These are phyloP conservation scores for Centaurea solstitialis DNA, from an alignment of 129 eudicot genomes.

Conservation along the genomic window DNA sequence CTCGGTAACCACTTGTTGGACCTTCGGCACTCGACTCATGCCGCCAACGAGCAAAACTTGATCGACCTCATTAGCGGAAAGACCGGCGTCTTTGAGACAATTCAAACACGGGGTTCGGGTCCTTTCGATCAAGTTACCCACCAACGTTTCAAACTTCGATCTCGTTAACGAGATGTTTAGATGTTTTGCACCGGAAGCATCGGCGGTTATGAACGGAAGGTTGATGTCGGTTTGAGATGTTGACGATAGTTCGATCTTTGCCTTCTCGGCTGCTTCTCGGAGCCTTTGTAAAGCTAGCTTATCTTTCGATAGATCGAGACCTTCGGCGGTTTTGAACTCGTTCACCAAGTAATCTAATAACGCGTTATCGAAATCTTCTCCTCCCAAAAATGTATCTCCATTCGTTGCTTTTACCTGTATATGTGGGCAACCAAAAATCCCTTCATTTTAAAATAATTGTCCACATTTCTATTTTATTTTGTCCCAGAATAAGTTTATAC, in stretches of 20 bases:
- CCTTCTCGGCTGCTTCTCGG: slow-evolving; percentile 53
- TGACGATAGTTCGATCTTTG: slow-evolving; percentile 52
- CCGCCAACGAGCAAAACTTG: slow-evolving; percentile 56
- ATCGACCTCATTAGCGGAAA: slow-evolving; percentile 38
- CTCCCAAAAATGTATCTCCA: slow-evolving; percentile 48
- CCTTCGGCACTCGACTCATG: slow-evolving; percentile 48
- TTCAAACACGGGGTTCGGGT: slow-evolving; percentile 34
- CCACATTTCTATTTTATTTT: too few relatives aligned
- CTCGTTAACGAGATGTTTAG: slow-evolving; percentile 40
- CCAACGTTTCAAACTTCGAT: slow-evolving; percentile 44
- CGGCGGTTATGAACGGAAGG: slow-evolving; percentile 52
- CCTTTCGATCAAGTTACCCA: slow-evolving; percentile 37
- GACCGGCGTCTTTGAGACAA: slow-evolving; percentile 49
- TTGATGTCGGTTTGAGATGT: slow-evolving; percentile 46
- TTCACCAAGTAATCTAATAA: slow-evolving; percentile 39
- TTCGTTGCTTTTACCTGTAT: slow-evolving; percentile 48
- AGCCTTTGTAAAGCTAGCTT: slow-evolving; percentile 50
- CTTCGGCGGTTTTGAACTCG: slow-evolving; percentile 38
- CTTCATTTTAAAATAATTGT: neutral
- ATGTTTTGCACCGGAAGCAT: slow-evolving; percentile 51
- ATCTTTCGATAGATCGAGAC: slow-evolving; percentile 48
- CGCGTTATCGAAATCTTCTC: slow-evolving; percentile 48
- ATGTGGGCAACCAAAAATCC: neutral
- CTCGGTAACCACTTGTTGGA: slow-evolving; percentile 42
- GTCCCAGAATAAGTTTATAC: too few relatives aligned